Evolutionary conservation across 441 rosid genomes (phyloP).

Genomic region (Viola pubescens): DNA sequence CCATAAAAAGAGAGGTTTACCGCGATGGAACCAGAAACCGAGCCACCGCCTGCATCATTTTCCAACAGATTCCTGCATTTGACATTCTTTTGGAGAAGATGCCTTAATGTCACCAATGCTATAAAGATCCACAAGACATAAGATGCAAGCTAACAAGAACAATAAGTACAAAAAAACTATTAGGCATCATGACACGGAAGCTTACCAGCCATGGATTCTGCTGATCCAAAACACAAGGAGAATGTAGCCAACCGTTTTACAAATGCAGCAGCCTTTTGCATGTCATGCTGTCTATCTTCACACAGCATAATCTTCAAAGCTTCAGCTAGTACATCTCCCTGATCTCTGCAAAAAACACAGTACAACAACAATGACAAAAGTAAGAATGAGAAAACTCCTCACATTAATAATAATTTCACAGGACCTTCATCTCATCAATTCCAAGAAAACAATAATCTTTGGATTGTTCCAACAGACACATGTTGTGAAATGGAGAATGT

Average conservation of each 20-base stretch:
- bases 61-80: slow-evolving; percentile 89
- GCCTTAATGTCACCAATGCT: slow-evolving; percentile 81
- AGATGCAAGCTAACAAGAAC: not conserved
- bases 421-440: too few species aligned
- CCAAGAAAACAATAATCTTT: too few species aligned
- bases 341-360: slow-evolving; percentile 45
- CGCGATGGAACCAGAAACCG: slow-evolving; percentile 79
- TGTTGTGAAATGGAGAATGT: too few species aligned
- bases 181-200: not conserved
- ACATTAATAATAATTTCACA: too few species aligned
- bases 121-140: slow-evolving; percentile 14
- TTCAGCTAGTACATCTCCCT: slow-evolving; percentile 78
- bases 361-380: not conserved
- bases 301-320: slow-evolving; percentile 89
- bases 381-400: too few species aligned
- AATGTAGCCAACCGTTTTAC: slow-evolving; percentile 88
- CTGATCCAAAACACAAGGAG: slow-evolving; percentile 68
- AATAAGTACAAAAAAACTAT: not conserved
- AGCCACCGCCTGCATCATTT: slow-evolving; percentile 98
- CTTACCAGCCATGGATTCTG: slow-evolving; percentile 91
- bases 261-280: slow-evolving; percentile 95
- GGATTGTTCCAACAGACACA: too few species aligned
- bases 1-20: slow-evolving; percentile 35
- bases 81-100: slow-evolving; percentile 69
- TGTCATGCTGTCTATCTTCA: slow-evolving; percentile 93